Evolutionary conservation across 495 filamentous ascomycete species (phyloP).

Genomic region (Aspergillus asperescens): DNA sequence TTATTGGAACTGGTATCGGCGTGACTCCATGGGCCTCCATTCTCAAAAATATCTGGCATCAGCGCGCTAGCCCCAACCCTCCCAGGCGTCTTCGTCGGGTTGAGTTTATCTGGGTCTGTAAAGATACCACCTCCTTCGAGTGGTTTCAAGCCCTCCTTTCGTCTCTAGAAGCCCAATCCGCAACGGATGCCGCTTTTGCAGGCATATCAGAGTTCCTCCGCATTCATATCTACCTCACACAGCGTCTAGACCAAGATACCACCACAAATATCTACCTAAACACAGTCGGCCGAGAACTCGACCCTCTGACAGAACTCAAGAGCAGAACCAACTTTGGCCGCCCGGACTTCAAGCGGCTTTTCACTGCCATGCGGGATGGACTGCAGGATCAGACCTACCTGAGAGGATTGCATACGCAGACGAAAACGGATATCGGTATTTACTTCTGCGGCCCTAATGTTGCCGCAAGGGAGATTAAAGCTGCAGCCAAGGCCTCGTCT

Average conservation of each 20-base stretch:
- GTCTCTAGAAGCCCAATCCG: conserved; percentile 82
- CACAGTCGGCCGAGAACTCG: conserved; percentile 76
- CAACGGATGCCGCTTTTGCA: conserved; percentile 60
- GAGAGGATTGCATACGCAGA: conserved; percentile 61
- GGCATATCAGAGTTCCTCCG: conserved; percentile 81
- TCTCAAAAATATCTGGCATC: conserved; percentile 97
- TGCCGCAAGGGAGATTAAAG: conserved; percentile 79
- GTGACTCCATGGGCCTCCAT: conserved; percentile 97
- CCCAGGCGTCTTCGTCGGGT: conserved; percentile 85
- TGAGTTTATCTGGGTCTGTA: conserved; percentile 99
- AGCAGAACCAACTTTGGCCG: conserved; percentile 91
- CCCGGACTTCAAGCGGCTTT: conserved; percentile 81
- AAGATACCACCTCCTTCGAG: conserved; percentile 91
- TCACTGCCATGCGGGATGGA: conserved; percentile 80
- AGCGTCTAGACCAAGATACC: conserved; percentile 83
- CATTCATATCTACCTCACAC: conserved; percentile 97
- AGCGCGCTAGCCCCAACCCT: conserved; percentile 77
- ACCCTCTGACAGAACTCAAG: conserved; percentile 88
- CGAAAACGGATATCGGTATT: conserved; percentile 83
- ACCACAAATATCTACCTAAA: conserved; percentile 96
- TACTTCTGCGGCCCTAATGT: conserved; percentile 91
- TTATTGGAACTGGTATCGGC: conserved; percentile 96
- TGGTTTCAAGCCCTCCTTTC: conserved; percentile 96
- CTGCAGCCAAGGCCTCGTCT: conserved; percentile 65
- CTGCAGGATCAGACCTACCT: conserved; percentile 83